These are phyloP conservation scores for Kwoniella dendrophila DNA, from an alignment of 768 basidiomycete genomes.

Conservation along the genomic window DNA sequence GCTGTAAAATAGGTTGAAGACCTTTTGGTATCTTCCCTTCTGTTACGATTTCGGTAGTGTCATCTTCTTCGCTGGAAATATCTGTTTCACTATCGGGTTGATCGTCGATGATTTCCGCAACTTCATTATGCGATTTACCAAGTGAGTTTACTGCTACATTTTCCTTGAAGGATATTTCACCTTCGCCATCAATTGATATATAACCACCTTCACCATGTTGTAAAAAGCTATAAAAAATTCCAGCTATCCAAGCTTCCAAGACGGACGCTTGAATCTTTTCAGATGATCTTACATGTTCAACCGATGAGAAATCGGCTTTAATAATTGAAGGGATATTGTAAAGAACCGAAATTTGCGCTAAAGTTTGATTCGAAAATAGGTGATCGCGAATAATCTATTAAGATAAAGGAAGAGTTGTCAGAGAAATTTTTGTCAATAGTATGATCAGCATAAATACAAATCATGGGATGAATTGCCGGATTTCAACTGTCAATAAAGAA, in stretches of 20 bases:
- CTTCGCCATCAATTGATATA: not conserved
- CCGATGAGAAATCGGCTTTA: conserved; percentile 11
- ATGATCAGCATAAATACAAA: not conserved
- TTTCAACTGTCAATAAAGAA: too few relatives aligned
- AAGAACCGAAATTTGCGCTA: conserved; percentile 33
- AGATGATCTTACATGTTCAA: conserved; percentile 7
- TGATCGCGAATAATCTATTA: conserved; percentile 34
- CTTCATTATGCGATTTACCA: not conserved
- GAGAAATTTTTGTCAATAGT: not conserved
- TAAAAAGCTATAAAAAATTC: conserved; percentile 37
- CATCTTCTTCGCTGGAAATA: not conserved
- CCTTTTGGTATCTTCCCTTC: too few relatives aligned
- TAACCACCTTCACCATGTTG: not conserved
- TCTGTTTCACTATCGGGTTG: not conserved
- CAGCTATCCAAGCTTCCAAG: conserved; percentile 44
- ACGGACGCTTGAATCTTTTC: conserved; percentile 35
- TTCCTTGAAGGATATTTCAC: not conserved
- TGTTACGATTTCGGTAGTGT: not conserved
- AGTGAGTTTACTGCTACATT: not conserved
- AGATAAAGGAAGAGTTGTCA: not conserved
- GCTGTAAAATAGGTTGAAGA: conserved; percentile 4
- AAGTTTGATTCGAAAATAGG: conserved; percentile 34
- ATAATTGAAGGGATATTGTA: conserved; percentile 35
- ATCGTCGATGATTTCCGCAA: not conserved
- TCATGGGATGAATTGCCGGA: too few relatives aligned